Percentiles rank a stretch among this genome's conserved stretches.
Evolutionary conservation across 768 basidiomycete genomes (phyloP).

Genomic region (Phylloporus scabripes): DNA sequence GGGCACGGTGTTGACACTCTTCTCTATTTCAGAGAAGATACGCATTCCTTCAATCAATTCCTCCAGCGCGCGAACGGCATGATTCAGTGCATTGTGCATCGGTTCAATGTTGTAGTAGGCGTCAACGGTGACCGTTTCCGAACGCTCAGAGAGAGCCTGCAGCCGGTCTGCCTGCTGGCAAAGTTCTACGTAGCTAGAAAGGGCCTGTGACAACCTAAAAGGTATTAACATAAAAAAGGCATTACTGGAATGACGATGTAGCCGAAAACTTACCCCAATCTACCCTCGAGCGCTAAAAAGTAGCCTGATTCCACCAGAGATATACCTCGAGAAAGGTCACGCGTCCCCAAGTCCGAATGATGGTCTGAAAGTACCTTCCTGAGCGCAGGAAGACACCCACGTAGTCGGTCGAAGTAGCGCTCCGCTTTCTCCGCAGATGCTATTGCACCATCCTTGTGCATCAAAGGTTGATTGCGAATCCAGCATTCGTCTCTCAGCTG

Average conservation of each 20-base stretch:
- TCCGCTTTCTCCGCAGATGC: constrained; percentile 44
- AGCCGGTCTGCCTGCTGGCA: constrained; percentile 17
- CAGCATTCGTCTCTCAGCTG: constrained; percentile 51
- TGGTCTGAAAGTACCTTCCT: constrained; percentile 60
- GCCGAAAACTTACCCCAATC: constrained; percentile 53
- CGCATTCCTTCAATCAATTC: constrained; percentile 35
- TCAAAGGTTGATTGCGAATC: constrained; percentile 58
- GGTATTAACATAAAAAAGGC: neutral
- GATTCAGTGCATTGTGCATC: constrained; percentile 16
- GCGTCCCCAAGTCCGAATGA: constrained; percentile 78
- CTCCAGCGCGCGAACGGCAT: constrained; percentile 29
- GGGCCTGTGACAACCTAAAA: constrained; percentile 15
- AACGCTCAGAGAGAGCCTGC: constrained; percentile 15
- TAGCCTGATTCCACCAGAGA: constrained; percentile 78
- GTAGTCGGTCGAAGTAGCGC: constrained; percentile 59
- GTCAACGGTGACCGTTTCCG: constrained; percentile 20
- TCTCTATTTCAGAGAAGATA: constrained; percentile 31
- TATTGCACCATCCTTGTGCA: constrained; percentile 22
- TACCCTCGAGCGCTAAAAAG: constrained; percentile 54
- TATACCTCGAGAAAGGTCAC: constrained; percentile 77
- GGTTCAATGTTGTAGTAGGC: constrained; percentile 10
- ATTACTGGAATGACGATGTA: neutral
- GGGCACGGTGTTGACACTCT: constrained; percentile 11
- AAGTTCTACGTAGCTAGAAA: constrained; percentile 14
- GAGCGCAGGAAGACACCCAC: constrained; percentile 59